Conservation (phyloP, 2,329 filamentous ascomycete species). For the Fusarium sp. region DNA sequence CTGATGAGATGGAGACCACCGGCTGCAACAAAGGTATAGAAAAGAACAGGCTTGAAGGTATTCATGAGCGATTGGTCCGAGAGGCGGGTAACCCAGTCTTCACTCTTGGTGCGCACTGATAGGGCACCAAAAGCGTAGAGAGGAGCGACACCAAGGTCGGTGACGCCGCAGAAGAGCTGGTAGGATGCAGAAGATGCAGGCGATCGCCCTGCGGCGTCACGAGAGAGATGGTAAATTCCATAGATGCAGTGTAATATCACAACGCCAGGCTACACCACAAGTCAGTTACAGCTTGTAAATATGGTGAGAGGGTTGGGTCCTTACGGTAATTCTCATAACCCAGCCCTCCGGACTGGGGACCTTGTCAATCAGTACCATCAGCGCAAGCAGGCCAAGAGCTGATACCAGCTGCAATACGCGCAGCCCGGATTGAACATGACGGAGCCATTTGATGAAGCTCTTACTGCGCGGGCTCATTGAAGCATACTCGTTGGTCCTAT, state of each 20-base stretch:
- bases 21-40: slow-evolving; percentile 71
- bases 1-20: slow-evolving; percentile 77
- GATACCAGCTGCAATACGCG: slow-evolving; percentile 73
- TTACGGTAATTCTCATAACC: slow-evolving; percentile 80
- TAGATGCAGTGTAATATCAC: slow-evolving; percentile 78
- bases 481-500: slow-evolving; percentile 67
- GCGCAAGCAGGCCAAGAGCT: slow-evolving; percentile 75
- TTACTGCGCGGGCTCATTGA: slow-evolving; percentile 78
- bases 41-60: slow-evolving; percentile 72
- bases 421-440: slow-evolving; percentile 74
- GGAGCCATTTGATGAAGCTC: slow-evolving; percentile 72
- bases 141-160: slow-evolving; percentile 68
- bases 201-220: slow-evolving; percentile 74
- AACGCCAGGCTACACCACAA: slow-evolving; percentile 71
- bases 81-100: slow-evolving; percentile 75
- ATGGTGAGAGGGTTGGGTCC: slow-evolving; percentile 42
- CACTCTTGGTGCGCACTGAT: slow-evolving; percentile 54
- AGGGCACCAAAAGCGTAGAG: slow-evolving; percentile 66
- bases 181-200: slow-evolving; percentile 87
- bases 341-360: slow-evolving; percentile 72
- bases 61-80: slow-evolving; percentile 62
- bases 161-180: slow-evolving; percentile 80
- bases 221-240: slow-evolving; percentile 80
- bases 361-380: slow-evolving; percentile 79
- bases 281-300: slow-evolving; percentile 6